These are phyloP conservation scores for Microstegium vimineum DNA, from an alignment of 176 grass and related monocot genomes.

Conservation along the genomic window DNA sequence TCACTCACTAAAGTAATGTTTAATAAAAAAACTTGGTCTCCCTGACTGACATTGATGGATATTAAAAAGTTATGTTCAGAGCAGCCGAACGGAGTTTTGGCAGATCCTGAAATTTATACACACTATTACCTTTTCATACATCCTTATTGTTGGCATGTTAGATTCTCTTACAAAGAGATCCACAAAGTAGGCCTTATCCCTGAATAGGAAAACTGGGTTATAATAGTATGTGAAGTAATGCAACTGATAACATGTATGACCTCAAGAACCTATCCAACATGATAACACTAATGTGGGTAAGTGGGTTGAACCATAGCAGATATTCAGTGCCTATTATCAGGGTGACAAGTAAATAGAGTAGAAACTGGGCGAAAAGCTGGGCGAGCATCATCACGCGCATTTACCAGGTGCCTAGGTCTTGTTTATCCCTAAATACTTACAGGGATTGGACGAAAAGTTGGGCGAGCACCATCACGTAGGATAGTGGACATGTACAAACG, in stretches of 20 bases:
- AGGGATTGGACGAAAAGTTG: too few relatives aligned
- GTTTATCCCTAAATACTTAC: too few relatives aligned
- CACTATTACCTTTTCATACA: conserved; percentile 91
- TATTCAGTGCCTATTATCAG: not conserved
- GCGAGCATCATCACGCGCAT: too few relatives aligned
- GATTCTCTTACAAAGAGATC: conserved; percentile 98
- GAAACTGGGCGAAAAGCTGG: too few relatives aligned
- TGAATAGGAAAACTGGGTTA: conserved; percentile 28
- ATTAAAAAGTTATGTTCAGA: not conserved
- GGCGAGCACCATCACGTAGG: too few relatives aligned
- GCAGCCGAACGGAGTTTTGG: not conserved
- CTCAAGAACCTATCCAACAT: not conserved
- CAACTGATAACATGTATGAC: not conserved
- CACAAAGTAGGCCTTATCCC: conserved; percentile 99
- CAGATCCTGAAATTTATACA: not conserved
- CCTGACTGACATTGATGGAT: not conserved
- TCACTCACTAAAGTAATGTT: not conserved
- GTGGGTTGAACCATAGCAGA: not conserved
- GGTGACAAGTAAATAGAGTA: not conserved
- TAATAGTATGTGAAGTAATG: not conserved
- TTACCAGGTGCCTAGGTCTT: too few relatives aligned
- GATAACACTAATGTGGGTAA: not conserved
- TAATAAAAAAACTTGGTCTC: not conserved
- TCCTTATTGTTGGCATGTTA: conserved; percentile 88
- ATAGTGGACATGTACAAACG: too few relatives aligned